These are phyloP conservation scores for Leccinum rimulosum DNA, from an alignment of 768 basidiomycete species.

Conservation along the genomic window DNA sequence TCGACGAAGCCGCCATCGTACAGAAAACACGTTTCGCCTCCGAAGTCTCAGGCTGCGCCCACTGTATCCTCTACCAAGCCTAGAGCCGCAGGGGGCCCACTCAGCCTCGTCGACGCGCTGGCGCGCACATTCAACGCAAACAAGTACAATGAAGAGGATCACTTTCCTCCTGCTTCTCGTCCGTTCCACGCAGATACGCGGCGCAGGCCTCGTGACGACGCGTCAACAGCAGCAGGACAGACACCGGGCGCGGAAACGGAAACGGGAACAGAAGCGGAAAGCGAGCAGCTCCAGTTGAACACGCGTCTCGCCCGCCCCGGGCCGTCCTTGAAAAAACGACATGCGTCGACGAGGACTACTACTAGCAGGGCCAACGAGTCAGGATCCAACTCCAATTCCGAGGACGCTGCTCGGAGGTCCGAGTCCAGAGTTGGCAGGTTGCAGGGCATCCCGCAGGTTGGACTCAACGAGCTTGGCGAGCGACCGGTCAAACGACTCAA, in stretches of 20 bases:
- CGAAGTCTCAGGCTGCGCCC: neutral
- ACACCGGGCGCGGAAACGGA: slow-evolving; percentile 20
- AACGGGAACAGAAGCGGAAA: slow-evolving; percentile 22
- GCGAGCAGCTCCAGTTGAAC: slow-evolving; percentile 12
- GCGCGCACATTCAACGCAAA: slow-evolving; percentile 28
- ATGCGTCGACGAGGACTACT: neutral
- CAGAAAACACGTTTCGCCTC: neutral
- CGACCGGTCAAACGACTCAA: slow-evolving; percentile 19
- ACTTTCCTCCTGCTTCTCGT: neutral
- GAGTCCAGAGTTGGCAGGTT: neutral
- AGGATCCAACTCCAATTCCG: slow-evolving; percentile 14
- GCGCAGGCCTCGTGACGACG: neutral
- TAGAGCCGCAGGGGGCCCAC: neutral
- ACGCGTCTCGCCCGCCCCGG: neutral
- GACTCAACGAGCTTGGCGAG: neutral
- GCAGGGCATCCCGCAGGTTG: neutral
- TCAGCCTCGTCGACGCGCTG: slow-evolving; percentile 25
- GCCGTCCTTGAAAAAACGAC: neutral
- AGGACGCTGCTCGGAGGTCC: neutral
- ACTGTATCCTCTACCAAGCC: neutral
- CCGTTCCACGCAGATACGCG: neutral
- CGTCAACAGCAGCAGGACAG: slow-evolving; percentile 4
- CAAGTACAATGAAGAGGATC: slow-evolving; percentile 3
- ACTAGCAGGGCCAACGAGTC: neutral
- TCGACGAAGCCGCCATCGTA: slow-evolving; percentile 3